phyloP scores from a whole-genome alignment of 768 basidiomycete species.

The Lactarius akahatsu region DNA sequence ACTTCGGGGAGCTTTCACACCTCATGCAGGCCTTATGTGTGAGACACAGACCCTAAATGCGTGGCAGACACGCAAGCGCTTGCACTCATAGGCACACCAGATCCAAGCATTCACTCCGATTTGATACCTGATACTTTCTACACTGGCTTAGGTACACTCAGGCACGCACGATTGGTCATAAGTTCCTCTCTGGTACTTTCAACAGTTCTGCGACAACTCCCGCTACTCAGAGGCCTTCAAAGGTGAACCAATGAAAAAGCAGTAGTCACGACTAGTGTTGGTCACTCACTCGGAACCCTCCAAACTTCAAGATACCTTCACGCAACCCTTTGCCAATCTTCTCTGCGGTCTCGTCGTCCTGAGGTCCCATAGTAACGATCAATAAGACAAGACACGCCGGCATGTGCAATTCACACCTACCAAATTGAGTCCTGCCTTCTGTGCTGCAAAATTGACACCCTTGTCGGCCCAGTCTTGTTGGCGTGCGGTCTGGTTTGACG shows the following conservation, averaged over 20 bases:
- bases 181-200: neutral
- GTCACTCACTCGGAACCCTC: slow-evolving; percentile 2
- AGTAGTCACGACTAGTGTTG: neutral
- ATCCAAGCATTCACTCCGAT: neutral
- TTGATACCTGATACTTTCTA: neutral
- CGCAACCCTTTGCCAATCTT: slow-evolving; percentile 41
- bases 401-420: slow-evolving; percentile 37
- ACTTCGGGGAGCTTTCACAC: neutral
- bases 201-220: neutral
- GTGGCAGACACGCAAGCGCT: neutral
- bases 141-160: neutral
- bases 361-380: neutral
- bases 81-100: neutral
- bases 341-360: slow-evolving; percentile 39
- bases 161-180: neutral
- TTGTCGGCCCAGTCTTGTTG: slow-evolving; percentile 39
- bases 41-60: neutral
- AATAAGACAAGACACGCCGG: neutral
- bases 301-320: slow-evolving; percentile 26
- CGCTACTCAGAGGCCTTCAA: neutral
- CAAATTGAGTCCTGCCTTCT: slow-evolving; percentile 46
- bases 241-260: neutral
- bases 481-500: neutral
- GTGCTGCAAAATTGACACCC: slow-evolving; percentile 39
- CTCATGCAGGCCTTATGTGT: neutral